Evolutionary conservation across 176 grass and related monocot genomes (phyloP).

Genomic region (Ensete ventricosum): DNA sequence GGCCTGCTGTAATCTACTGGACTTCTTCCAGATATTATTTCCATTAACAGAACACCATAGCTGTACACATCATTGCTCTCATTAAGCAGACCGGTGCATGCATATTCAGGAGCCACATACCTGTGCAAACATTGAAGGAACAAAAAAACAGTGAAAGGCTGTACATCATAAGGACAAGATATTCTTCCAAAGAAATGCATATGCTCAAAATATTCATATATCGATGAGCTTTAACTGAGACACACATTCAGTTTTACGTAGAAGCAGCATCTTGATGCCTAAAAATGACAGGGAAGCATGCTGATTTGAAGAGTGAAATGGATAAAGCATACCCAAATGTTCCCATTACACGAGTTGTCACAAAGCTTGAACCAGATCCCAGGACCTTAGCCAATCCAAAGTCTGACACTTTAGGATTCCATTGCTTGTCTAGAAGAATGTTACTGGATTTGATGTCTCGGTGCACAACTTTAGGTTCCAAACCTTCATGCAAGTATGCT

Average conservation of each 20-base stretch:
- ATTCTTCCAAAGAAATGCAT: too few species aligned
- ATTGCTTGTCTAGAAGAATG: constrained; percentile 87
- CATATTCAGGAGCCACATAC: constrained; percentile 96
- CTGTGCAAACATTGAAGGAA: constrained; percentile 21
- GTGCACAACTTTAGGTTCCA: constrained; percentile 95
- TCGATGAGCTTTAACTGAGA: too few species aligned
- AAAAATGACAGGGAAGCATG: too few species aligned
- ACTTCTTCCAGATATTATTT: constrained; percentile 76
- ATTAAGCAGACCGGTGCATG: constrained; percentile 92
- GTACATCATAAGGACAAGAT: background rate
- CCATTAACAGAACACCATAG: constrained; percentile 94
- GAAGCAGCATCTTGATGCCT: too few species aligned
- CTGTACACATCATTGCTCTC: constrained; percentile 96
- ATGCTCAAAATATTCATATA: too few species aligned
- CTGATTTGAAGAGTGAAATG: background rate
- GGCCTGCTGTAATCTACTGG: constrained; percentile 77
- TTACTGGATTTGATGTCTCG: constrained; percentile 98
- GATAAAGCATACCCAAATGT: constrained; percentile 64
- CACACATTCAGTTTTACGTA: too few species aligned
- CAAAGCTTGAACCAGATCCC: constrained; percentile 81
- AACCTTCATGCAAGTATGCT: constrained; percentile 89
- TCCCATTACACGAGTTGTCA: constrained; percentile 92
- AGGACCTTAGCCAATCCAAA: constrained; percentile 97
- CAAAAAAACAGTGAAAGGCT: background rate
- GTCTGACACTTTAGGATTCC: constrained; percentile 93